Evolutionary conservation across 495 filamentous ascomycete species (phyloP), one percentile per base, ranked within the genome.

Genomic region (Jackrogersella multiformis): DNA sequence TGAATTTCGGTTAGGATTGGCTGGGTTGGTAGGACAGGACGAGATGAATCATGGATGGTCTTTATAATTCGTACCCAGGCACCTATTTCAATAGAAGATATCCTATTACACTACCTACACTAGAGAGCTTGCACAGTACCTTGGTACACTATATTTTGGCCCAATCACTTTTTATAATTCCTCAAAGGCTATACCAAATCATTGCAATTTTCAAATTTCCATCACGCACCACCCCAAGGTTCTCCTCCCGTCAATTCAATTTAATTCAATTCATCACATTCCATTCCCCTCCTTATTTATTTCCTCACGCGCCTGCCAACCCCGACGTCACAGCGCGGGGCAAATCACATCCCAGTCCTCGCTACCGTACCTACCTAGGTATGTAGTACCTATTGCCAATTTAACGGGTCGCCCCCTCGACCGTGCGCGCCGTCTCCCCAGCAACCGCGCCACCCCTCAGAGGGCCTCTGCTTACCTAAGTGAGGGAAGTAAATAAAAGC

Each of bases 241-340:
- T n/a, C n/a, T n/a, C n/a, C 20, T 28, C 5, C 21, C 24, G 24
- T 7, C 10, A 46, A 46, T 6, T 30, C 28, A 30, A 8, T 30
- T 46, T 5, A n/a, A n/a, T 46, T 24, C 21, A 46, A 44, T 23
- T 32, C 45, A 32, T 49, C n/a, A 49, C 18, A 8, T 5, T 9
- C n/a, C 2, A 4, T 46, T 20, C 42, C 42, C 42, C 42, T 46
- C 42, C 21, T 10, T 23, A 44, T 44, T 44, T n/a, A n/a, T n/a
- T n/a, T n/a, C n/a, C n/a, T n/a, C n/a, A n/a, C n/a, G n/a, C n/a
- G n/a, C n/a, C n/a, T n/a, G n/a, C n/a, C n/a, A n/a, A n/a, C n/a
- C n/a, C n/a, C n/a, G n/a, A 58, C 52, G 56, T 68, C 64, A 61
- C 64, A 39, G 7, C 57, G 64, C 52, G 64, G 64, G 64, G 64